These are phyloP conservation scores for Tuber calosporum DNA, from an alignment of 495 filamentous ascomycete genomes.

Conservation along the genomic window DNA sequence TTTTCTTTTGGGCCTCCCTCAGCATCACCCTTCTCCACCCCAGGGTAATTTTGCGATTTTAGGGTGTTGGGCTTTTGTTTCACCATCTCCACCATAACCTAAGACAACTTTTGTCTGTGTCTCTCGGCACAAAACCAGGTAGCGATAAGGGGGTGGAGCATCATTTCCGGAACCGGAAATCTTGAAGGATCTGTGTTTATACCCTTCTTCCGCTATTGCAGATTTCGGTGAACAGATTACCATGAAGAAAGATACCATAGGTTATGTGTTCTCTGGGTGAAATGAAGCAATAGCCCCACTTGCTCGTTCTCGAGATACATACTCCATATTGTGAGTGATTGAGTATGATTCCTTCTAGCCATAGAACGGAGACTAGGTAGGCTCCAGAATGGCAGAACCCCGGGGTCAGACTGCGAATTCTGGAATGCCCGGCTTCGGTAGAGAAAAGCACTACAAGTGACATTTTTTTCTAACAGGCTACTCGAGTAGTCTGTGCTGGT, in stretches of 20 bases:
- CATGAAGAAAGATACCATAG: not conserved
- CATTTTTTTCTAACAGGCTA: not conserved
- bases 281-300: not conserved
- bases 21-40: not conserved
- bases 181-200: not conserved
- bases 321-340: conserved; percentile 1
- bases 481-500: not conserved
- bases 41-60: not conserved
- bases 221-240: not conserved
- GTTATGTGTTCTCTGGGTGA: not conserved
- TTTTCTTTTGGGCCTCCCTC: not conserved
- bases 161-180: not conserved
- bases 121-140: not conserved
- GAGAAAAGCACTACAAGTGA: not conserved
- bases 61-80: not conserved
- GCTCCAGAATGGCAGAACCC: not conserved
- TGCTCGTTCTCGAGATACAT: not conserved
- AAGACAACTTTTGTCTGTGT: not conserved
- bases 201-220: not conserved
- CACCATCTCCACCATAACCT: conserved; percentile 1
- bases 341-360: not conserved
- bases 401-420: not conserved
- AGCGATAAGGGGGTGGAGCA: not conserved
- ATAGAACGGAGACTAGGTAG: not conserved
- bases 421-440: not conserved